Conservation (phyloP, 2,329 filamentous ascomycete species). For the Ophiostoma quercus region DNA sequence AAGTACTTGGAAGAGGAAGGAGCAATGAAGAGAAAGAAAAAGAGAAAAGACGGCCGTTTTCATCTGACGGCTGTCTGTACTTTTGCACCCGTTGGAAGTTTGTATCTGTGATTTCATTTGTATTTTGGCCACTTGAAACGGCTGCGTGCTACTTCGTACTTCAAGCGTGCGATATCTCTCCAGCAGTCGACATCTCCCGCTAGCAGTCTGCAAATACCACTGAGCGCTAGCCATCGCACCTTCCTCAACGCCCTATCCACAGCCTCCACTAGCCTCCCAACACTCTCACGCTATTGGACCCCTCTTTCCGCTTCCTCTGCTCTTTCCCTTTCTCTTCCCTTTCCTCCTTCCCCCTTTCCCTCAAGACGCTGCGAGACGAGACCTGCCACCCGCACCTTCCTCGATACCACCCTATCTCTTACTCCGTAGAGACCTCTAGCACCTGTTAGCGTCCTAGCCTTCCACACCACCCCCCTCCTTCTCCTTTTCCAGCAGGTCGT, state of each 20-base stretch:
- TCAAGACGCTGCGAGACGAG: background rate
- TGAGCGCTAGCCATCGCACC: constrained; percentile 14
- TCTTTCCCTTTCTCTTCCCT: constrained; percentile 18
- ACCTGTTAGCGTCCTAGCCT: background rate
- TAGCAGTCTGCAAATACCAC: background rate
- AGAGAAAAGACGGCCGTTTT: background rate
- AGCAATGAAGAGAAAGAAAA: background rate
- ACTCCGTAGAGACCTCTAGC: background rate
- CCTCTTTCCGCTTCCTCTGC: constrained; percentile 21
- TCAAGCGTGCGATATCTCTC: background rate
- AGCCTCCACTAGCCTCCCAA: constrained; percentile 16
- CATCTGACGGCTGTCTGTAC: background rate
- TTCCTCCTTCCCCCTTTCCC: background rate
- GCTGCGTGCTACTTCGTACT: background rate
- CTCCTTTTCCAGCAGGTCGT: constrained; percentile 22
- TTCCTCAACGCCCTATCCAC: constrained; percentile 15
- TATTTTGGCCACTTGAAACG: constrained; percentile 11
- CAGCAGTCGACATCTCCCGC: background rate
- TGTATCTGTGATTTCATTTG: background rate
- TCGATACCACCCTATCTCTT: background rate
- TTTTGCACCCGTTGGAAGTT: background rate
- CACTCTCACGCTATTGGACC: constrained; percentile 23
- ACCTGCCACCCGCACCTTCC: background rate
- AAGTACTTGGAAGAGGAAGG: background rate
- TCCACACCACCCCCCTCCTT: constrained; percentile 21